Evolutionary conservation across 306 rosid genomes (phyloP).

Genomic region (Abrus pulchellus): DNA sequence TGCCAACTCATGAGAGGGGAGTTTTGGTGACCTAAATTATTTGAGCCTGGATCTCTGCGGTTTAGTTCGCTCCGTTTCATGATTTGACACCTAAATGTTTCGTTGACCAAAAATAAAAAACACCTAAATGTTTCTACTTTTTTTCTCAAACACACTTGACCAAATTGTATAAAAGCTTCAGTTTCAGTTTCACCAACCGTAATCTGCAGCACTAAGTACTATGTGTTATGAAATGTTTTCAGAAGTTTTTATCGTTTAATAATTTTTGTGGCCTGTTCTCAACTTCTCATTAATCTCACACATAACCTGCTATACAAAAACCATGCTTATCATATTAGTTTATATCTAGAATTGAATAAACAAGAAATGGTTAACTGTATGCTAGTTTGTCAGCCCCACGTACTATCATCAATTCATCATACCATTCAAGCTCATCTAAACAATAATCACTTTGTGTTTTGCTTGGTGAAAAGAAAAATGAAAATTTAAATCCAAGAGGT

Average conservation of each 20-base stretch:
- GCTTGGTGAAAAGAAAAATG: constrained; percentile 30
- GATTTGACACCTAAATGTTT: neutral
- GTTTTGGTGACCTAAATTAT: constrained; percentile 43
- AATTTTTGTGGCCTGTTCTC: neutral
- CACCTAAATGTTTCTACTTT: neutral
- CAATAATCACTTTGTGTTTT: constrained; percentile 9
- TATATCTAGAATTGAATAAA: neutral
- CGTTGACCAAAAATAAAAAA: too few relatives aligned
- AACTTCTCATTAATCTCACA: neutral
- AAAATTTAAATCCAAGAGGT: neutral
- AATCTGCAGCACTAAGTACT: neutral
- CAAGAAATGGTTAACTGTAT: neutral
- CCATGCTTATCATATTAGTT: neutral
- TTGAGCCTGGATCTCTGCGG: neutral
- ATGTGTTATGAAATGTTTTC: neutral
- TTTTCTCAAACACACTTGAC: constrained; percentile 8
- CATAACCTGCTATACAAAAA: neutral
- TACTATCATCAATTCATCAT: constrained; percentile 9
- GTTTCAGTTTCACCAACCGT: constrained; percentile 16
- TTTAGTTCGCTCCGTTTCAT: neutral
- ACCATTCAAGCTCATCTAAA: constrained; percentile 32
- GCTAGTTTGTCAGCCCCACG: neutral
- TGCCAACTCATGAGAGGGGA: neutral
- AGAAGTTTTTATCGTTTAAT: neutral
- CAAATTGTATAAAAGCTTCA: neutral